Conservation (phyloP, 768 basidiomycete genomes). For the Termitomyces sp. region DNA sequence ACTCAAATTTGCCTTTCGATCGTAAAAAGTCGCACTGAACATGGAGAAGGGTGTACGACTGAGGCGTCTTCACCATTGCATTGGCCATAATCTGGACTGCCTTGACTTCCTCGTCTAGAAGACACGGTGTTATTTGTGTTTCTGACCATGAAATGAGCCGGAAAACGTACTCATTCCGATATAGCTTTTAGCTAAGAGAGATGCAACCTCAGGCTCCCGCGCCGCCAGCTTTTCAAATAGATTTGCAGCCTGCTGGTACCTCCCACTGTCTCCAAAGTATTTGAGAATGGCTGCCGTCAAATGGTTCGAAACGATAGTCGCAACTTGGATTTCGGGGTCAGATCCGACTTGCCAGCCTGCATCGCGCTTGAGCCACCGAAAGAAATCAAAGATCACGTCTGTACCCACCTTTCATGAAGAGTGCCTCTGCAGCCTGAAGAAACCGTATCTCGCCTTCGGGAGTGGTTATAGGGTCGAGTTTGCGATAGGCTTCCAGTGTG, state of each 20-base stretch:
- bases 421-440: slow-evolving; percentile 80
- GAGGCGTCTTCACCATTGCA: slow-evolving; percentile 81
- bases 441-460: slow-evolving; percentile 88
- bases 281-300: slow-evolving; percentile 93
- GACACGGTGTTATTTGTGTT: not conserved
- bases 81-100: slow-evolving; percentile 89
- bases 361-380: not conserved
- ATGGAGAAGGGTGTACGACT: slow-evolving; percentile 92
- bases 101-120: slow-evolving; percentile 93
- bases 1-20: slow-evolving; percentile 76
- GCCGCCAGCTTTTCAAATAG: slow-evolving; percentile 86
- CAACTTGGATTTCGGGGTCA: slow-evolving; percentile 98
- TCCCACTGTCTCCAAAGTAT: slow-evolving; percentile 90
- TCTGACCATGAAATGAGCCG: not conserved
- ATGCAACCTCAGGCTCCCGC: slow-evolving; percentile 87
- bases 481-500: slow-evolving; percentile 88
- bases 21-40: slow-evolving; percentile 93
- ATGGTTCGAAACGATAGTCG: slow-evolving; percentile 94
- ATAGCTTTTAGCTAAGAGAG: slow-evolving; percentile 83
- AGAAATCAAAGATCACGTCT: not conserved
- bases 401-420: slow-evolving; percentile 72
- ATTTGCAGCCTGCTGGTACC: slow-evolving; percentile 85
- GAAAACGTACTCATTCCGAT: slow-evolving; percentile 89
- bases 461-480: slow-evolving; percentile 89
- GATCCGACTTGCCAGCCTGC: slow-evolving; percentile 98